These are phyloP conservation scores for Peronosclerospora sorghi DNA, from an alignment of 352 stramenopile species.

Conservation along the genomic window DNA sequence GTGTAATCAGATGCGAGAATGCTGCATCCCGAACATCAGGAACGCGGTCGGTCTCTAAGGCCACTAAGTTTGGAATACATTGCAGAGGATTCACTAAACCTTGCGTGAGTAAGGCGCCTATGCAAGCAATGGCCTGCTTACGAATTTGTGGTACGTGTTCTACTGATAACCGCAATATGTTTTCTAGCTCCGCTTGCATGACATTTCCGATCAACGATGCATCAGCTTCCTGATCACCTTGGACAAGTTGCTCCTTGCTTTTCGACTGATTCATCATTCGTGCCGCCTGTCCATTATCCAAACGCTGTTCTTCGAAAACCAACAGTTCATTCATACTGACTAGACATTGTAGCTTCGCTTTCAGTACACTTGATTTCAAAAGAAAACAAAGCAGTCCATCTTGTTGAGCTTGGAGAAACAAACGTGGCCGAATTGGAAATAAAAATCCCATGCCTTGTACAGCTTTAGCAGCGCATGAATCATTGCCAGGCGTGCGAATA, in stretches of 20 bases:
- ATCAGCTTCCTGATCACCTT: conserved; percentile 80
- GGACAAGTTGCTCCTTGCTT: conserved; percentile 63
- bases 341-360: conserved; percentile 57
- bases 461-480: conserved; percentile 50
- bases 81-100: conserved; percentile 66
- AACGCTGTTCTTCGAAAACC: conserved; percentile 51
- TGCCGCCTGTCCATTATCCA: conserved; percentile 37
- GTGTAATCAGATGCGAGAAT: conserved; percentile 45
- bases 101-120: conserved; percentile 59
- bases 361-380: conserved; percentile 24
- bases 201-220: conserved; percentile 77
- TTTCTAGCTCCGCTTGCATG: conserved; percentile 72
- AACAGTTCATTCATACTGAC: conserved; percentile 69
- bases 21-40: conserved; percentile 50
- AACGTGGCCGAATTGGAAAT: conserved; percentile 46
- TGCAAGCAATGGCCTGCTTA: conserved; percentile 52
- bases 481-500: conserved; percentile 29
- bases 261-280: conserved; percentile 39
- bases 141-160: conserved; percentile 52
- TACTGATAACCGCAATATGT: conserved; percentile 44
- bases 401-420: conserved; percentile 68
- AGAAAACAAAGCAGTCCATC: conserved; percentile 46
- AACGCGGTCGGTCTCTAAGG: conserved; percentile 66
- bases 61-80: conserved; percentile 72
- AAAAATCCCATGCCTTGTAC: conserved; percentile 78